These are phyloP conservation scores for Vickermania ingenoplastis DNA, from an alignment of 208 protist genomes.

Conservation along the genomic window DNA sequence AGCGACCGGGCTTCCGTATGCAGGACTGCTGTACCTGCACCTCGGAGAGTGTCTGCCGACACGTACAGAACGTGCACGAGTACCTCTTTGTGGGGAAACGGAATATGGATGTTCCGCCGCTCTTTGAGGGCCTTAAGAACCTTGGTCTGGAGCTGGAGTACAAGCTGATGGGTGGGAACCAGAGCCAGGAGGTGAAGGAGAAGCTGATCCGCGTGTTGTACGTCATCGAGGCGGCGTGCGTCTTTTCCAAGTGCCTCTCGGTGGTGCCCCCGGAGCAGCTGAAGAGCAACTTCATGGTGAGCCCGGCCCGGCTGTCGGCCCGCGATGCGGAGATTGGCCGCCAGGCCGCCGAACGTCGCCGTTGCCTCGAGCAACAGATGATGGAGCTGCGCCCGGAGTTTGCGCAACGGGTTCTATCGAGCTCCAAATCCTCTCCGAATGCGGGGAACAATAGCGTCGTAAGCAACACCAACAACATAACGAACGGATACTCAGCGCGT, in stretches of 20 bases:
- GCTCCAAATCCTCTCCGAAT: neutral
- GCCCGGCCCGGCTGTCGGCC: conserved; percentile 25
- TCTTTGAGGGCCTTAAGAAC: conserved; percentile 57
- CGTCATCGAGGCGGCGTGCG: conserved; percentile 53
- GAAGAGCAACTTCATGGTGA: conserved; percentile 71
- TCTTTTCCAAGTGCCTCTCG: conserved; percentile 53
- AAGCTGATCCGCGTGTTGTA: conserved; percentile 21
- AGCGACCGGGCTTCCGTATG: conserved; percentile 37
- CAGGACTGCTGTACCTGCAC: conserved; percentile 69
- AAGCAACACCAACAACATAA: neutral
- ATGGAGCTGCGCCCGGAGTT: neutral
- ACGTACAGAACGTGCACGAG: conserved; percentile 84
- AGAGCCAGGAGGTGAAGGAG: conserved; percentile 15
- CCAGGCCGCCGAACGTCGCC: conserved; percentile 7
- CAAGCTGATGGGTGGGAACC: conserved; percentile 22
- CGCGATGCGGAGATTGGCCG: conserved; percentile 14
- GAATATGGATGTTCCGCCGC: conserved; percentile 58
- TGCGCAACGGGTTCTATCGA: neutral
- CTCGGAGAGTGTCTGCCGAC: conserved; percentile 63
- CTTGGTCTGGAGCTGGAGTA: conserved; percentile 44
- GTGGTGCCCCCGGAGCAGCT: conserved; percentile 43
- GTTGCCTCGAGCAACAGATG: conserved; percentile 7
- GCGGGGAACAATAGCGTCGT: too few relatives aligned
- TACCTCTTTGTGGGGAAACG: conserved; percentile 75
- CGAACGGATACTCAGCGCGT: too few relatives aligned